Percentiles rank a stretch among this genome's conserved stretches.
Evolutionary conservation across 179 eudicot species (phyloP).

Genomic region (Silene coronaria): DNA sequence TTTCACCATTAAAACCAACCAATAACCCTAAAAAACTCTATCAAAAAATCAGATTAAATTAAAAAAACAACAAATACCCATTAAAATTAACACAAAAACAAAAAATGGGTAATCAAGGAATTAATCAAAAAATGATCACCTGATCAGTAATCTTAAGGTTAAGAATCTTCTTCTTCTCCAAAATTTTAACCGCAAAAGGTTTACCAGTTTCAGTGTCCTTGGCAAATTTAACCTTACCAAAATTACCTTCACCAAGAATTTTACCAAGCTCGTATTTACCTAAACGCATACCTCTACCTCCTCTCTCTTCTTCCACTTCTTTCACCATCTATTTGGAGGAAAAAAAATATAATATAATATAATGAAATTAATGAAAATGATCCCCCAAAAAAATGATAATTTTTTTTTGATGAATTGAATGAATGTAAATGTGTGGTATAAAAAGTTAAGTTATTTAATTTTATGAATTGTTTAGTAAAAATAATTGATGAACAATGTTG

Average conservation of each 20-base stretch:
- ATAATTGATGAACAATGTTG: not conserved
- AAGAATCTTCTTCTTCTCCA: slow-evolving; percentile 59
- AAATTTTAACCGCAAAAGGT: slow-evolving; percentile 68
- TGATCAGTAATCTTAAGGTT: slow-evolving; percentile 77
- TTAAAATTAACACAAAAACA: not conserved
- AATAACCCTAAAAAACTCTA: not conserved
- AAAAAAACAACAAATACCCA: not conserved
- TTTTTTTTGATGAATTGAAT: no score
- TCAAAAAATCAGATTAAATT: not conserved
- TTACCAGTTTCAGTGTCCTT: slow-evolving; percentile 52
- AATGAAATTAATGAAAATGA: not conserved
- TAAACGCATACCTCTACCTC: slow-evolving; percentile 47
- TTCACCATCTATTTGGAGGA: slow-evolving; percentile 28
- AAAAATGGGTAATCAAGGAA: not conserved
- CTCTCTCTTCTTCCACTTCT: slow-evolving; percentile 29
- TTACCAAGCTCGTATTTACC: slow-evolving; percentile 85
- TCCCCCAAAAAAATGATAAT: not conserved
- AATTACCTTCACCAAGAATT: slow-evolving; percentile 84
- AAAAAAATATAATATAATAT: not conserved
- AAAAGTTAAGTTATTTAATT: not conserved
- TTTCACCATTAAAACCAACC: not conserved
- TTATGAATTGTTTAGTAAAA: not conserved
- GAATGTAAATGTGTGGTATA: slow-evolving; percentile 4
- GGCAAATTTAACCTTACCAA: slow-evolving; percentile 84
- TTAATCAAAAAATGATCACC: slow-evolving; percentile 26